Evolutionary conservation across 208 protist species (phyloP).

Genomic region (Leishmania mexicana): DNA sequence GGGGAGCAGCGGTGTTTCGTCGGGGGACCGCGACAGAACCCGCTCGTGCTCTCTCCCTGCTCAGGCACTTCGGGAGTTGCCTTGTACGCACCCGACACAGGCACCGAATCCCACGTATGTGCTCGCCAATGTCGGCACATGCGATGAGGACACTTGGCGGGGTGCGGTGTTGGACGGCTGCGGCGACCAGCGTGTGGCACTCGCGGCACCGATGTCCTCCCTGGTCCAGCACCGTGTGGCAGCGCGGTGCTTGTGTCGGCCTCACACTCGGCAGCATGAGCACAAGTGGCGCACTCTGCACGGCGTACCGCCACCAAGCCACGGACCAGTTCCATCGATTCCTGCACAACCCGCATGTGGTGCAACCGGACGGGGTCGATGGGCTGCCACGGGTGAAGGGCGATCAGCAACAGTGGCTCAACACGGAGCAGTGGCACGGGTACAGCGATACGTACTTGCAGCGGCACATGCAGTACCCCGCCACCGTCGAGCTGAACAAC

Average conservation of each 20-base stretch:
- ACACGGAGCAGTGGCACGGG: slow-evolving; percentile 89
- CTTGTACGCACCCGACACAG: neutral
- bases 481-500: slow-evolving; percentile 76
- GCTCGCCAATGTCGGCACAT: neutral
- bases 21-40: neutral
- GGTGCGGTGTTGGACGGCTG: neutral
- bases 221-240: neutral
- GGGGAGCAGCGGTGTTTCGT: too few relatives aligned
- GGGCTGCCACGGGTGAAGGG: slow-evolving; percentile 70
- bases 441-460: slow-evolving; percentile 86
- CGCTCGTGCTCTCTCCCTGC: neutral
- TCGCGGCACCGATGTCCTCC: neutral
- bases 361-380: slow-evolving; percentile 84
- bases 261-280: neutral
- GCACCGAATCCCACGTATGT: neutral
- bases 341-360: slow-evolving; percentile 83
- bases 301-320: slow-evolving; percentile 46
- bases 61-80: neutral
- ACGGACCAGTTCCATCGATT: slow-evolving; percentile 87
- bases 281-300: slow-evolving; percentile 19
- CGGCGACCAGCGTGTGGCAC: neutral
- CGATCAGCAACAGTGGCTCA: slow-evolving; percentile 88
- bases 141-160: neutral
- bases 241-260: neutral
- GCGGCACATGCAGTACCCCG: slow-evolving; percentile 85